A percentile compares a stretch with the other conserved stretches of the same genome.
Conservation (phyloP, 2,329 filamentous ascomycete genomes). For the Phoma sp. region DNA sequence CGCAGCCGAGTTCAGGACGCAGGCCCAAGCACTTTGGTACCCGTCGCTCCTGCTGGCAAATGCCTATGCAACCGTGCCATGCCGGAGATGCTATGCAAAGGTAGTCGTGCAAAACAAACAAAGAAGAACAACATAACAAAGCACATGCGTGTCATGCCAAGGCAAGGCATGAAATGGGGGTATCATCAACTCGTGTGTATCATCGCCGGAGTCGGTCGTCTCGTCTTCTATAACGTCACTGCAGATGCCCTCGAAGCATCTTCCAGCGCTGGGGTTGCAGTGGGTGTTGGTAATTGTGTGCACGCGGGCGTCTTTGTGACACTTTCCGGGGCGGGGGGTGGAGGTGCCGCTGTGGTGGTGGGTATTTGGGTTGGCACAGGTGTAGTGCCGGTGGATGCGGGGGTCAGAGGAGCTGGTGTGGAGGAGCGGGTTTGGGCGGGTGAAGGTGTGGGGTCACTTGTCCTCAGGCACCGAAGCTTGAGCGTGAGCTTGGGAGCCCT, state of each 20-base stretch:
- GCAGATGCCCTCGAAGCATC: neutral
- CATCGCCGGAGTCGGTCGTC: neutral
- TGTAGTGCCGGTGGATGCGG: slow-evolving; percentile 16
- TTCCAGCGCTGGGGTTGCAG: slow-evolving; percentile 13
- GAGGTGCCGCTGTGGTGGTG: neutral
- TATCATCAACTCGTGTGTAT: slow-evolving; percentile 32
- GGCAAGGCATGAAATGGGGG: slow-evolving; percentile 14
- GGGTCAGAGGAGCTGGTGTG: slow-evolving; percentile 21
- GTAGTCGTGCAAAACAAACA: neutral
- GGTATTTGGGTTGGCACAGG: slow-evolving; percentile 9
- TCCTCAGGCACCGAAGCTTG: slow-evolving; percentile 41
- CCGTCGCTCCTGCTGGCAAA: slow-evolving; percentile 30
- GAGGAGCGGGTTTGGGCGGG: slow-evolving; percentile 25
- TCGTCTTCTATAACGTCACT: slow-evolving; percentile 8
- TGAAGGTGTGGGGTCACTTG: slow-evolving; percentile 29
- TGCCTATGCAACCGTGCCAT: neutral
- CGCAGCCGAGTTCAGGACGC: slow-evolving; percentile 33
- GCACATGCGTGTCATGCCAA: neutral
- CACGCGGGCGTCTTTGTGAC: slow-evolving; percentile 4
- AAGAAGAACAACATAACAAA: neutral
- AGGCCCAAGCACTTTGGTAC: slow-evolving; percentile 49
- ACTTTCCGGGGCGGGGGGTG: neutral
- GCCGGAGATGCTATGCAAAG: slow-evolving; percentile 27
- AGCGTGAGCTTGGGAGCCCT: slow-evolving; percentile 40
- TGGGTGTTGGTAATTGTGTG: slow-evolving; percentile 9